phyloP scores from a whole-genome alignment of 176 grass and related monocot species.

The Zea luxurians region DNA sequence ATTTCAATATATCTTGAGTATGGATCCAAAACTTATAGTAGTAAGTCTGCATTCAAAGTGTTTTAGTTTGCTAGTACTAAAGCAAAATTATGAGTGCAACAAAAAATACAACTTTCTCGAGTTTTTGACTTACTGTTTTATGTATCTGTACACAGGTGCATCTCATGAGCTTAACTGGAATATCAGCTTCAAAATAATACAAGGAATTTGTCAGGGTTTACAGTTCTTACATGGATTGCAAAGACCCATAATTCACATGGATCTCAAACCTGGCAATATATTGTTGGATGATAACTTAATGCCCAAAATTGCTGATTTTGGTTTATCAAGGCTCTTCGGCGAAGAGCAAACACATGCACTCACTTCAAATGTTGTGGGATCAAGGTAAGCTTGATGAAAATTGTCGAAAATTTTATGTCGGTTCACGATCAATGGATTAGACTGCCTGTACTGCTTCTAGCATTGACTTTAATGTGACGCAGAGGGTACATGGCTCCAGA shows the following conservation, averaged over 20 bases:
- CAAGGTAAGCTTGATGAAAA: slow-evolving; percentile 5
- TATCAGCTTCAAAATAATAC: slow-evolving; percentile 9
- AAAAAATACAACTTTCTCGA: neutral
- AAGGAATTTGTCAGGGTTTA: slow-evolving; percentile 15
- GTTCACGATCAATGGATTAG: neutral
- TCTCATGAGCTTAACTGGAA: slow-evolving; percentile 2
- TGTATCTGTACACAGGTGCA: neutral
- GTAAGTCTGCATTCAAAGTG: neutral
- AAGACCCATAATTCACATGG: slow-evolving; percentile 27
- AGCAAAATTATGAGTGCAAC: neutral
- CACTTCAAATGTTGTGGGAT: slow-evolving; percentile 37
- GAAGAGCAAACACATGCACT: slow-evolving; percentile 31
- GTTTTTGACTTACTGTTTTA: neutral
- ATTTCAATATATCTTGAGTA: neutral
- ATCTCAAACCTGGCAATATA: slow-evolving; percentile 15
- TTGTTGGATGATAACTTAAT: slow-evolving; percentile 6
- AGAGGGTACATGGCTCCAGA: slow-evolving; percentile 33
- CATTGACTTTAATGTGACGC: neutral
- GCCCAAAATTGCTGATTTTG: neutral
- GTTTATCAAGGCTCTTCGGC: slow-evolving; percentile 7
- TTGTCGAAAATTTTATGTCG: neutral
- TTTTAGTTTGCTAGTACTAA: neutral
- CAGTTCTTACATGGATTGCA: slow-evolving; percentile 9
- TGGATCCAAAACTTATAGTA: neutral
- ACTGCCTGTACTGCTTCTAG: neutral